Conservation (phyloP, 1,139 yeast species). For the Hyphopichia fennica region DNA sequence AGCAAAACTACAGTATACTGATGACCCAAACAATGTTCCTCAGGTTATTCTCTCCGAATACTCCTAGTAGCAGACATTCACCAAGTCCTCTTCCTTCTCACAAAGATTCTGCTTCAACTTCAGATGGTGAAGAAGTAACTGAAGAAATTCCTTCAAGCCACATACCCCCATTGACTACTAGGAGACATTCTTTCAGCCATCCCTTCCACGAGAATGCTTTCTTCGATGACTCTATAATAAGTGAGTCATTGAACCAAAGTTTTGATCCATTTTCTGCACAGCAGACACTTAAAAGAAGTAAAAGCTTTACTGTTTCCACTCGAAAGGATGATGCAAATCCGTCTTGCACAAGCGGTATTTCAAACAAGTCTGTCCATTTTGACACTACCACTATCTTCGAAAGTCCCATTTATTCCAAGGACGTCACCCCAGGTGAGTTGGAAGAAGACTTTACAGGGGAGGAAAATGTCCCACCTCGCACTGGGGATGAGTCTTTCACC, state of each 20-base stretch:
- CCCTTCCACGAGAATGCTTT: slow-evolving; percentile 2
- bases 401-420: not conserved
- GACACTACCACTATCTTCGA: no score
- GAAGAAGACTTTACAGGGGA: no score
- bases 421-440: no score
- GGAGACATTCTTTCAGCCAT: slow-evolving; percentile 2
- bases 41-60: not conserved
- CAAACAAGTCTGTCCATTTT: not conserved
- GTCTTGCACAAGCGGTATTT: not conserved
- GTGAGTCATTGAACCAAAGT: slow-evolving; percentile 1
- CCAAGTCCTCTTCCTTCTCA: not conserved
- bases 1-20: no score
- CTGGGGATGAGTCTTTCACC: no score
- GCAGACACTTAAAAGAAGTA: not conserved
- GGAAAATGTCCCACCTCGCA: no score
- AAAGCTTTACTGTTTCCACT: not conserved
- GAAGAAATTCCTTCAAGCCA: not conserved
- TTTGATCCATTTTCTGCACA: slow-evolving; percentile 1
- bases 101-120: not conserved
- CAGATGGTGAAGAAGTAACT: not conserved
- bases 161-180: not conserved
- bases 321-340: not conserved
- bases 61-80: not conserved
- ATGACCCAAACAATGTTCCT: no score
- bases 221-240: not conserved